Conservation (phyloP, 495 filamentous ascomycete genomes). For the Penicillium canariense region DNA sequence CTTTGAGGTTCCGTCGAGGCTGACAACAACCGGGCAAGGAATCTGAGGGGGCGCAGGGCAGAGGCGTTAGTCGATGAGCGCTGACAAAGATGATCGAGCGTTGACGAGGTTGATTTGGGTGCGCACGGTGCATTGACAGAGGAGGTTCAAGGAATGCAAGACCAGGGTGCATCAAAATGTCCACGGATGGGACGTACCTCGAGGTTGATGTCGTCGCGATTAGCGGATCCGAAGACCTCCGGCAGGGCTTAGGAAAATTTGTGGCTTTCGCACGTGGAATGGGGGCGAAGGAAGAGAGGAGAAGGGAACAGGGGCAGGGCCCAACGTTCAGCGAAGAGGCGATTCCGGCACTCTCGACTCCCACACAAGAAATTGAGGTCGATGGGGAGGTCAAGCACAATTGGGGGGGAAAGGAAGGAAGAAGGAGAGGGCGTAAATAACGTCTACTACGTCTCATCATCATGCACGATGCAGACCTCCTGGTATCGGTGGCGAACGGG, state of each 20-base stretch:
- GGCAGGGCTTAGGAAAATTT: constrained; percentile 16
- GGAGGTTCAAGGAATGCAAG: not conserved
- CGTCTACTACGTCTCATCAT: constrained; percentile 8
- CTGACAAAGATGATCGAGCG: not conserved
- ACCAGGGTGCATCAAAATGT: not conserved
- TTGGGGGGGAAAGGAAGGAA: not conserved
- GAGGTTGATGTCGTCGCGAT: constrained; percentile 13
- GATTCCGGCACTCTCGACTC: not conserved
- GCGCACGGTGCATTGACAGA: not conserved
- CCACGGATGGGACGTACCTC: constrained; percentile 17
- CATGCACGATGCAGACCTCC: constrained; percentile 15
- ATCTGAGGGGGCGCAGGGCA: not conserved
- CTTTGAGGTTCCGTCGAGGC: not conserved
- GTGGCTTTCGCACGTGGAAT: constrained; percentile 30
- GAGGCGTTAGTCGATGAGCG: not conserved
- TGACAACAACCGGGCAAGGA: constrained; percentile 7
- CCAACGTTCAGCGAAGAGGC: constrained; percentile 9
- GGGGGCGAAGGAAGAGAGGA: constrained; percentile 12
- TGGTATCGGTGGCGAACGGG: constrained; percentile 18
- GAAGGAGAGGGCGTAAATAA: constrained; percentile 5
- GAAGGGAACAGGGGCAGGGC: constrained; percentile 4
- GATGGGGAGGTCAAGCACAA: not conserved
- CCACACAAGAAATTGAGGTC: not conserved
- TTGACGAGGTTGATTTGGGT: not conserved
- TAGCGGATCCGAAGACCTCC: constrained; percentile 27